phyloP scores from a whole-genome alignment of 2,329 filamentous ascomycete genomes.

The Cladosporium sp. region DNA sequence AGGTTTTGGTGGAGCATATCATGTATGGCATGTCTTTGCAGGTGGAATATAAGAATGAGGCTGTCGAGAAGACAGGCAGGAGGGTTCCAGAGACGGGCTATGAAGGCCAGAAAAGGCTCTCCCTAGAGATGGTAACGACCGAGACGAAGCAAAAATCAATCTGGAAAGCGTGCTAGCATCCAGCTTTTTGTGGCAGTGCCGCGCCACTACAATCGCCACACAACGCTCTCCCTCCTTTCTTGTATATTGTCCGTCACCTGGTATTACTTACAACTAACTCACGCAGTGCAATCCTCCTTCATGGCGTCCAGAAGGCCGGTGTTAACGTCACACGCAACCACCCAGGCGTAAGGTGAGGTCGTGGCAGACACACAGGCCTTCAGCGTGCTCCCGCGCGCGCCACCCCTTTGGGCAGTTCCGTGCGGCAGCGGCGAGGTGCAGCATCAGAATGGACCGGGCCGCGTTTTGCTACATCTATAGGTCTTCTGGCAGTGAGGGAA shows the following conservation, averaged over 20 bases:
- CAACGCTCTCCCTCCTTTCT: background rate
- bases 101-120: background rate
- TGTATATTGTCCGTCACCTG: background rate
- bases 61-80: background rate
- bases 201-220: background rate
- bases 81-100: background rate
- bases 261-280: background rate
- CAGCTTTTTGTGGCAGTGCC: background rate
- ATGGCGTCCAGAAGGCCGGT: background rate
- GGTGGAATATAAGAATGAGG: background rate
- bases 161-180: background rate
- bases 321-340: background rate
- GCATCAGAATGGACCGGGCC: background rate
- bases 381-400: background rate
- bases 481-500: background rate
- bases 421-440: background rate
- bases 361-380: background rate
- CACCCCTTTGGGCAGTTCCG: background rate
- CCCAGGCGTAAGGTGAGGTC: background rate
- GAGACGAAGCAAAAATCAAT: slow-evolving; percentile 3
- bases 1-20: background rate
- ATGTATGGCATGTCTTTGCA: background rate
- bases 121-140: background rate
- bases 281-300: background rate
- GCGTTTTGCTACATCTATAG: slow-evolving; percentile 1